Evolutionary conservation across 1,284 basidiomycete species (phyloP), one percentile per base, ranked within the genome.

Genomic region (Flammula alnicola): DNA sequence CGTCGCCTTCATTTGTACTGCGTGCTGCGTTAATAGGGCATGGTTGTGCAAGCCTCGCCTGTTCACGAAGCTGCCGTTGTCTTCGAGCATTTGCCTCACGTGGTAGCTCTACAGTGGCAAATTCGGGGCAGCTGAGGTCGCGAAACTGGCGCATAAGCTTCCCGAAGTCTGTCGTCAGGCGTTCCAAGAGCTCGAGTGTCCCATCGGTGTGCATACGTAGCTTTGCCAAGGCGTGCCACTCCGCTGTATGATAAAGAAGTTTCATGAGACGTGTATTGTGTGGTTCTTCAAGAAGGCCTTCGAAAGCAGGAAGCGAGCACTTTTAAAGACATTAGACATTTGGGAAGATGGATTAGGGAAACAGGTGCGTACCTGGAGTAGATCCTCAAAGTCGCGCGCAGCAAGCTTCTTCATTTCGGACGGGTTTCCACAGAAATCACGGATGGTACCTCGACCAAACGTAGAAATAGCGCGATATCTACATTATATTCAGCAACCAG

Each of bases 151-250:
- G 60, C 7, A 69, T 40, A 2, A 59, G 43, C 1, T 46, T 22
- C 0, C 67, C 65, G 40, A 65, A 46, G 38, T 60, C 52, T 0
- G 50, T 45, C 2, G 66, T 68, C 1, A 57, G 19, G 0, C 26
- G 5, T 17, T 59, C 50, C 3, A 72, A 48, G 12, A 60, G 38
- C 1, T 35, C 14, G 0, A 71, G 44, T 2, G 63, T 63, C 0
- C 32, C 20, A 1, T 66, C 65, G 0, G 68, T 70, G 44, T 73
- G 70, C 51, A 68, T 56, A 1, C 64, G 63, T 3, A 70, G 54
- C 40, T 74, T 74, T 2, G 70, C 70, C 0, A 71, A 54, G 1
- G 54, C 62, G 58, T 74, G 72, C 69, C 67, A 69, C 38, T 65
- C 58, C 10, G 61, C 60, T 16, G 55, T 48, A 3, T 44, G 38